Percentiles rank a stretch among this genome's conserved stretches.
These are phyloP conservation scores for Arthroderma sp. DNA, from an alignment of 2,329 filamentous ascomycete genomes.

Conservation along the genomic window DNA sequence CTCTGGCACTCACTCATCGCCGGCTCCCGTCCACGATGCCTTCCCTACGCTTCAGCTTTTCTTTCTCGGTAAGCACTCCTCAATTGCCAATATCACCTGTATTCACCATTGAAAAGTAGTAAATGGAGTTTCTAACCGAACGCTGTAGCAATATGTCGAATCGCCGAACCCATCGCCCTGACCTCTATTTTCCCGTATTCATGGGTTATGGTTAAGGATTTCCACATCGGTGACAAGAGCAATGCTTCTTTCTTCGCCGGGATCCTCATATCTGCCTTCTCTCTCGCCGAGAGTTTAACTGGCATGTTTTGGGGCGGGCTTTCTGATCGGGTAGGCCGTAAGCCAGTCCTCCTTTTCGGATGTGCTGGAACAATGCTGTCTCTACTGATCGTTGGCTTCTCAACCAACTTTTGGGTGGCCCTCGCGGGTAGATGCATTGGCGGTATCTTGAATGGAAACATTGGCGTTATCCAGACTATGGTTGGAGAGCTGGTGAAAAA, in stretches of 20 bases:
- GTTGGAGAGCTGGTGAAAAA: conserved; percentile 87
- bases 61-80: conserved; percentile 54
- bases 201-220: conserved; percentile 68
- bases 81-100: background rate
- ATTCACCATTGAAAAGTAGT: background rate
- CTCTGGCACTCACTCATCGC: conserved; percentile 7
- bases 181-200: conserved; percentile 91
- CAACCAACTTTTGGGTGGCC: conserved; percentile 64
- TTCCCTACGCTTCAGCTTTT: conserved; percentile 77
- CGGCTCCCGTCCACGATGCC: conserved; percentile 51
- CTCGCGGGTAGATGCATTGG: conserved; percentile 64
- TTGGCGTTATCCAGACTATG: conserved; percentile 85
- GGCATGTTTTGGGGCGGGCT: conserved; percentile 64
- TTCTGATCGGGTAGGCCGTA: conserved; percentile 69
- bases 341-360: conserved; percentile 66
- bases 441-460: conserved; percentile 78
- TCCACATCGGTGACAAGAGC: conserved; percentile 55
- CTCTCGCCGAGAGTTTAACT: conserved; percentile 61
- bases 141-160: conserved; percentile 66
- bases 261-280: conserved; percentile 74
- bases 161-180: conserved; percentile 83
- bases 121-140: background rate
- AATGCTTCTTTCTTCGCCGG: conserved; percentile 83
- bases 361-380: conserved; percentile 68
- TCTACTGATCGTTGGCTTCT: conserved; percentile 73